Base-by-base conservation (phyloP, 441 rosid species). In the Erodium moschatum region DNA sequence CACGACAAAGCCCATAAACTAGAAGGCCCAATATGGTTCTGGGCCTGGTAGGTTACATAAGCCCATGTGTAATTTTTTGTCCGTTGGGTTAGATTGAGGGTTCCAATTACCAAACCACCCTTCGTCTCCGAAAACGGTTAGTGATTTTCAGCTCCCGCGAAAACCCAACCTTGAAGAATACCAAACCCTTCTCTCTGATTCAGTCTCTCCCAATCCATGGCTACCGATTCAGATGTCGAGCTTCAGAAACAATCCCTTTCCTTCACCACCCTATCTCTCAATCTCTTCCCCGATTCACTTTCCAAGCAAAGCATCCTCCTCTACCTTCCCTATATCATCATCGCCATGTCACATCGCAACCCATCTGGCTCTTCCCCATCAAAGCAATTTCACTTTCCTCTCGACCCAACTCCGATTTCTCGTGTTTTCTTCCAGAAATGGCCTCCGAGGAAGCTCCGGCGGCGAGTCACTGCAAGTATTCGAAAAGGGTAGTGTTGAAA, bases 161-260 rank as follows among this genome's bases (percentile, higher is more conserved):
- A 80, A 80, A 18, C 69, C 84, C 76, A 73, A 72, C 64, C 73
- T 56, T 56, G 72, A 85, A 86, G 86, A 77, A 86, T 76, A 84
- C 94, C 87, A 84, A 90, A 85, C 84, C 83, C 82, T 73, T 78
- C 73, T 78, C 70, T 75, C 74, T 15, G 24, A 72, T 21, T 76
- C 80, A 69, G 62, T 64, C 21, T 68, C 65, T 62, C 61, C 10
- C n/a, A n/a, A n/a, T n/a, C n/a, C 12, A 33, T 40, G 11, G 12
- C 10, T 40, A 5, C 5, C 54, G 58, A n/a, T 50, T 50, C 48
- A 65, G 38, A 27, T 76, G 72, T 78, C 73, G 33, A 35, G 54
- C 62, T 54, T 67, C 62, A 33, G 61, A 77, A 78, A 81, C 93
- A 85, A 87, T 87, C 87, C 96, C 80, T 89, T 89, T 67, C 88